Base-by-base conservation (phyloP, 768 basidiomycete species). In the Lentinus brumalis region DNA sequence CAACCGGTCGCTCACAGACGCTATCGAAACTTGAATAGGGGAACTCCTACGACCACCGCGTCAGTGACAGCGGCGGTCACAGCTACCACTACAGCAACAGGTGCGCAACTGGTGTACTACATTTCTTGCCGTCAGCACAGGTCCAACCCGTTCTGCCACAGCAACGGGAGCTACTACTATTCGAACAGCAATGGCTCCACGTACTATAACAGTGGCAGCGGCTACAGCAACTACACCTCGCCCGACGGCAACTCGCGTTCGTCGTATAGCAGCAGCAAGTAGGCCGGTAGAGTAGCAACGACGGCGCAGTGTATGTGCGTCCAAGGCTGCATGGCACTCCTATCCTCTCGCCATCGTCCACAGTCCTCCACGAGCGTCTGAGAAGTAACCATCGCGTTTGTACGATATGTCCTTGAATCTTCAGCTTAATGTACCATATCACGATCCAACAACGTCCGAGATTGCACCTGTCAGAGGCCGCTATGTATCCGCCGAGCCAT, bases 31-130 rank as follows among this genome's bases (percentile, higher is more conserved):
- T n/a, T 8, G 30, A 14, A 44, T 40, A 86, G 85, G 86, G 85
- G 1, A 88, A 87, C 67, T 83, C 86, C 66, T 86, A 83, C 66
- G 86, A 83, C 71, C 70, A 76, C 66, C 84, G 86, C 52, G 74
- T 81, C 66, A 78, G 79, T 42, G 78, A 77, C 31, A 67, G 61
- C 31, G 75, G 79, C 11, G 73, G 75, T 3, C 71, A 63, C 47
- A 79, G 82, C 0, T 88, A 87, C 59, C 86, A 87, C 63, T 88
- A 88, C 67, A 86, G 84, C 6, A 87, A 87, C 72, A 63, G 30
- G 84, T 85, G 67, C 3, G 35, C 3, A 11, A 35, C 11, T 35
- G 1, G 7, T 7, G 6, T 11, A 35, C 35, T 7, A 35, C 35
- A 35, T 3, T 35, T 35, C 6, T 11, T 35, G 7, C 11, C 35